These are phyloP conservation scores for Suhomyces terraborum DNA, from an alignment of 1,139 yeast genomes.

Conservation along the genomic window DNA sequence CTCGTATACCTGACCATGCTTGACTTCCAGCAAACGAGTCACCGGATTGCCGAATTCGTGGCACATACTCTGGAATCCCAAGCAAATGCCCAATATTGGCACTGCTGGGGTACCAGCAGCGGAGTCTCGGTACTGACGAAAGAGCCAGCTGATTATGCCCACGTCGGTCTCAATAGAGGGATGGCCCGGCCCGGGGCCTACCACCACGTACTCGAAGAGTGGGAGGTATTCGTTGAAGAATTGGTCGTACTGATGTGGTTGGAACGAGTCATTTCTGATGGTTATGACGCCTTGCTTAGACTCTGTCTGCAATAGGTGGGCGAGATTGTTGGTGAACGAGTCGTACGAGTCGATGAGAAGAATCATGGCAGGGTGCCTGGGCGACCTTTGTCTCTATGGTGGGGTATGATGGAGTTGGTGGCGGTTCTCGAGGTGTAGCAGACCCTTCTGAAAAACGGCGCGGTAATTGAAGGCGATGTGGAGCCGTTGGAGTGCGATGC, in stretches of 20 bases:
- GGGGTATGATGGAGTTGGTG: not conserved
- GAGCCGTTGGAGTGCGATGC: not conserved
- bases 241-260: conserved; percentile 32
- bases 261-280: conserved; percentile 73
- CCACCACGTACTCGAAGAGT: conserved; percentile 72
- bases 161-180: conserved; percentile 67
- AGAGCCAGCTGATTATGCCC: conserved; percentile 70
- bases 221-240: conserved; percentile 41
- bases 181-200: conserved; percentile 98
- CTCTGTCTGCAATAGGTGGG: conserved; percentile 58
- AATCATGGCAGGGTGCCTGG: conserved; percentile 40
- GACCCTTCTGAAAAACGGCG: conserved; percentile 2
- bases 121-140: conserved; percentile 26
- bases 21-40: conserved; percentile 54
- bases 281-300: conserved; percentile 61
- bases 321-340: conserved; percentile 85
- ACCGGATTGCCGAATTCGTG: conserved; percentile 63
- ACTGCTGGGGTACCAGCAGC: conserved; percentile 26
- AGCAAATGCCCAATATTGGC: conserved; percentile 88
- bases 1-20: conserved; percentile 83
- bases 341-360: conserved; percentile 91
- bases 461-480: too few species aligned
- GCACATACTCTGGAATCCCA: conserved; percentile 89
- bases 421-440: not conserved
- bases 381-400: not conserved